These are phyloP conservation scores for Populus hybrid DNA, from an alignment of 441 rosid genomes.

Conservation along the genomic window DNA sequence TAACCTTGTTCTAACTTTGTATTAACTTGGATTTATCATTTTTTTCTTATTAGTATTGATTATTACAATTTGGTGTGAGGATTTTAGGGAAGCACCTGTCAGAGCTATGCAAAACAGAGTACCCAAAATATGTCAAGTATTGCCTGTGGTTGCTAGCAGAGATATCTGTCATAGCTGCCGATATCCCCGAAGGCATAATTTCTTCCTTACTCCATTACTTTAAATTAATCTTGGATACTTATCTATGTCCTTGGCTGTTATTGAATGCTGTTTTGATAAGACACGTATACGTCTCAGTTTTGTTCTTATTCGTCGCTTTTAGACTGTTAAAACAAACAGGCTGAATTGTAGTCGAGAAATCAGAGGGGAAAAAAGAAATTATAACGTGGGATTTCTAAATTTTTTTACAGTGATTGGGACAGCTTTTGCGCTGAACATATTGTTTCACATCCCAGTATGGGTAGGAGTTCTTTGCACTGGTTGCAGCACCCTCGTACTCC, in stretches of 20 bases:
- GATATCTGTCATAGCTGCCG: too few relatives aligned
- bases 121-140: constrained; percentile 44
- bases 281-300: too few relatives aligned
- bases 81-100: constrained; percentile 52
- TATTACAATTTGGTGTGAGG: background rate
- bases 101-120: constrained; percentile 60
- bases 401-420: constrained; percentile 54
- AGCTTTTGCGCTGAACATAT: constrained; percentile 59
- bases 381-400: background rate
- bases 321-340: too few relatives aligned
- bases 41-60: background rate
- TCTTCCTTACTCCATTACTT: too few relatives aligned
- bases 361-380: background rate
- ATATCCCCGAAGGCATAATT: too few relatives aligned
- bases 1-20: background rate
- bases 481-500: constrained; percentile 56
- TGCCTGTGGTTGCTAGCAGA: too few relatives aligned
- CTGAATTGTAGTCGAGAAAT: background rate
- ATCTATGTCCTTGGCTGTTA: too few relatives aligned
- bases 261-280: too few relatives aligned
- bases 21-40: background rate
- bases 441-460: constrained; percentile 56
- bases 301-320: too few relatives aligned
- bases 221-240: too few relatives aligned
- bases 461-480: constrained; percentile 62